Evolutionary conservation across 2,329 filamentous ascomycete species (phyloP), one percentile per base, ranked within the genome.

Genomic region (Fusarium succisae): DNA sequence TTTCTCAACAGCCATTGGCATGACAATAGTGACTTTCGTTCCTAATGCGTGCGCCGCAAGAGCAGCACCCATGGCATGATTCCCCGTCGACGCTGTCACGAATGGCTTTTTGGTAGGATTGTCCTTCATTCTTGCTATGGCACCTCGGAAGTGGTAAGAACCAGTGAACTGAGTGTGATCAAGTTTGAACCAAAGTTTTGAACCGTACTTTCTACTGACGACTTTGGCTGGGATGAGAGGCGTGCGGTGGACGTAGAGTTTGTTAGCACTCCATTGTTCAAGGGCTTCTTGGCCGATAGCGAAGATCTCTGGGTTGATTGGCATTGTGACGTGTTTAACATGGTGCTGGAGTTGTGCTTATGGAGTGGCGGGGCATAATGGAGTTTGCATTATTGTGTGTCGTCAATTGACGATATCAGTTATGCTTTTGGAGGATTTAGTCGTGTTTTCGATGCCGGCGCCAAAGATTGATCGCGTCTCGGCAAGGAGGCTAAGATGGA

Each of bases 11-110:
- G 1, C 18, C 9, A 15, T 28, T 12, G 61, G 54, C 28, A 63
- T 48, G 4, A 63, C 54, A 5, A 63, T 60, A 4, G 54, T 63
- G 3, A 63, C n/a, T 18, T 28, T 24, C 0, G 35, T 20, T 4
- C 61, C 61, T 0, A 63, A 5, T 1, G 61, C 54, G 30, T 48
- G 35, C 13, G 43, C 55, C 43, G 61, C 61, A 2, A 63, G 43
- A 12, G 37, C 43, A 35, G 61, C 35, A 2, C 43, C 61, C 28
- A 63, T 63, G 3, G 54, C 61, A 38, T 63, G 54, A 8, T 63
- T 60, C 1, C 54, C 61, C 17, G 43, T 48, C 7, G 61, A 63
- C 22, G 61, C 61, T 3, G 61, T 63, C 1, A 61, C n/a, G 10
- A 63, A 45, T 8, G 28, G 35, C 8, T 20, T 41, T 1, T 48